These are phyloP conservation scores for Penicillium odoratum DNA, from an alignment of 495 filamentous ascomycete genomes.

Conservation along the genomic window DNA sequence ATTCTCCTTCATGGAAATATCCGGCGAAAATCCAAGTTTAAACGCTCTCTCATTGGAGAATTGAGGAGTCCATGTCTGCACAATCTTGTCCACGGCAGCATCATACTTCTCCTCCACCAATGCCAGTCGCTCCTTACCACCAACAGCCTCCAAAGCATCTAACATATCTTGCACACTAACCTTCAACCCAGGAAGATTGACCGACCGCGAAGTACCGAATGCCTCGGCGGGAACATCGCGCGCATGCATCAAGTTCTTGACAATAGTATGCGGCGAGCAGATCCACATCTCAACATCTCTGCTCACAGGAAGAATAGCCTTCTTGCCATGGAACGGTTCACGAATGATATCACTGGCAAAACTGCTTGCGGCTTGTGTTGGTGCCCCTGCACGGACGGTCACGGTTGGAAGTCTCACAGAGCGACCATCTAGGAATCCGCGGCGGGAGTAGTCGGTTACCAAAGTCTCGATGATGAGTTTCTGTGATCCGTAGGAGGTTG, in stretches of 20 bases:
- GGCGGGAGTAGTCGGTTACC: constrained; percentile 74
- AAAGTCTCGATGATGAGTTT: constrained; percentile 75
- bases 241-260: constrained; percentile 69
- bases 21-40: constrained; percentile 59
- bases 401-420: constrained; percentile 74
- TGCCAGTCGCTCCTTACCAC: constrained; percentile 64
- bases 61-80: constrained; percentile 71
- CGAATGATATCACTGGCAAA: constrained; percentile 75
- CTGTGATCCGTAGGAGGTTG: constrained; percentile 73
- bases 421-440: constrained; percentile 66
- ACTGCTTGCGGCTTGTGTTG: constrained; percentile 71
- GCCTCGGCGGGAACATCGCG: constrained; percentile 53
- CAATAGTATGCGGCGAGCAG: constrained; percentile 64
- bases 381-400: constrained; percentile 69
- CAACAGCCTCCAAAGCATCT: constrained; percentile 68
- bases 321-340: constrained; percentile 62
- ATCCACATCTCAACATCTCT: constrained; percentile 61
- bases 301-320: constrained; percentile 62
- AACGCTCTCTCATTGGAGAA: constrained; percentile 62
- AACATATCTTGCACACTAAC: constrained; percentile 74
- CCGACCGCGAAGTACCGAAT: constrained; percentile 57
- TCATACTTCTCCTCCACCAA: constrained; percentile 67
- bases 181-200: constrained; percentile 74
- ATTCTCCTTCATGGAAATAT: constrained; percentile 58
- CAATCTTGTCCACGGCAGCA: constrained; percentile 63